Conservation (phyloP, 2,329 filamentous ascomycete species). For the Lachnellula subtilissima region DNA sequence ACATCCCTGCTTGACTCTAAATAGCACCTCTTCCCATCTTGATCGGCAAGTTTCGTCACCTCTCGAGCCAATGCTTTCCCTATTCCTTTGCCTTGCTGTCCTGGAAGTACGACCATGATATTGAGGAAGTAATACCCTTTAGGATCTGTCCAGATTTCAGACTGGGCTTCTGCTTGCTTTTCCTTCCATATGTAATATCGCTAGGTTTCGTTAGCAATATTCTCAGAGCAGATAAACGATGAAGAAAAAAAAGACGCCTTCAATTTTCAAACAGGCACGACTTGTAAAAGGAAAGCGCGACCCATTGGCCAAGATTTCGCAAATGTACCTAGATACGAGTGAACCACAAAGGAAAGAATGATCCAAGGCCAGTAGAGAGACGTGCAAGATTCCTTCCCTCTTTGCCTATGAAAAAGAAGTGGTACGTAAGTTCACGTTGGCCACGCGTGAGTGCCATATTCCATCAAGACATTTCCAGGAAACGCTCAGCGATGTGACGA, state of each 20-base stretch:
- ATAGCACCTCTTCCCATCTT: constrained; percentile 61
- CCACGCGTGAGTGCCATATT: too few relatives aligned
- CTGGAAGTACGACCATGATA: constrained; percentile 64
- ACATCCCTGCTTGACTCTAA: constrained; percentile 64
- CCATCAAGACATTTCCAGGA: too few relatives aligned
- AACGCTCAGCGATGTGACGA: background rate
- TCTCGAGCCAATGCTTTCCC: constrained; percentile 59
- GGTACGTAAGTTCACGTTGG: too few relatives aligned
- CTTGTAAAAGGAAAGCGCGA: background rate
- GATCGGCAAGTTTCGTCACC: constrained; percentile 59
- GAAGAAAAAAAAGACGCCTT: background rate
- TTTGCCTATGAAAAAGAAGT: too few relatives aligned
- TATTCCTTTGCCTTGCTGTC: constrained; percentile 61
- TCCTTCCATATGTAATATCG: constrained; percentile 72
- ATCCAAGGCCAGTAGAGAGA: too few relatives aligned
- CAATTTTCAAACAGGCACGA: background rate
- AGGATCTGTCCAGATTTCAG: constrained; percentile 58
- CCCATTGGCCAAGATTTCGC: too few relatives aligned
- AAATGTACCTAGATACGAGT: too few relatives aligned
- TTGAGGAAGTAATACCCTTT: constrained; percentile 73
- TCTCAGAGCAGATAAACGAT: background rate
- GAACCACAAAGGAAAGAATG: too few relatives aligned
- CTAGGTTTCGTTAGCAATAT: constrained; percentile 23
- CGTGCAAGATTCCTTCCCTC: too few relatives aligned
- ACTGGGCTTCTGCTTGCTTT: constrained; percentile 57